Percentiles rank a stretch among this genome's conserved stretches.
Conservation (phyloP, 2,329 filamentous ascomycete species). For the Lachnellula occidentalis region DNA sequence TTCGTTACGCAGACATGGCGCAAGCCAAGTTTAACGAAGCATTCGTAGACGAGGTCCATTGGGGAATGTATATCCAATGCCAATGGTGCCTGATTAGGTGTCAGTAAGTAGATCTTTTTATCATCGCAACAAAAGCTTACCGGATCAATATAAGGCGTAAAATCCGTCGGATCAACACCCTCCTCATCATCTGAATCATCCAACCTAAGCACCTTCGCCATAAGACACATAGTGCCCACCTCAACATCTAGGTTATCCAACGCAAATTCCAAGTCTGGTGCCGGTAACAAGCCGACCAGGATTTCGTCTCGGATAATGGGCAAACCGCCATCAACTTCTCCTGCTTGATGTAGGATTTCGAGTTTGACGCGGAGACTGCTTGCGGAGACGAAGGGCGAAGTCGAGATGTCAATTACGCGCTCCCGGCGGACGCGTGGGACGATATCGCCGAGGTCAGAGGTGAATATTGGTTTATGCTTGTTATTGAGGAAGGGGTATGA, state of each 20-base stretch:
- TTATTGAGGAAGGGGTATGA: constrained; percentile 97
- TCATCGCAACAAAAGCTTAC: constrained; percentile 38
- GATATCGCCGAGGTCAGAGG: constrained; percentile 81
- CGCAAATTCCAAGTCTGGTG: constrained; percentile 88
- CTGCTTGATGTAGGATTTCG: constrained; percentile 72
- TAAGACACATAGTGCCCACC: constrained; percentile 68
- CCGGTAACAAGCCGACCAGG: constrained; percentile 86
- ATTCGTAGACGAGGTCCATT: constrained; percentile 94
- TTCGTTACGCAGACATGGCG: constrained; percentile 86
- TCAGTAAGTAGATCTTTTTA: not conserved
- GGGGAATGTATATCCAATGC: constrained; percentile 83
- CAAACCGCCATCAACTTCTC: constrained; percentile 87
- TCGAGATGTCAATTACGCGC: constrained; percentile 82
- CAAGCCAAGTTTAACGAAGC: constrained; percentile 88
- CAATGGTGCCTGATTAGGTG: constrained; percentile 60
- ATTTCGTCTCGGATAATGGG: constrained; percentile 76
- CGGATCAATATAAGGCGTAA: constrained; percentile 87
- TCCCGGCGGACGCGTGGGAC: constrained; percentile 69
- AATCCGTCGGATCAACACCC: constrained; percentile 66
- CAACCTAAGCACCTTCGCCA: constrained; percentile 62
- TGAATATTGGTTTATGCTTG: constrained; percentile 88
- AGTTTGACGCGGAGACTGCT: constrained; percentile 73
- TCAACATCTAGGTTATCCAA: constrained; percentile 80
- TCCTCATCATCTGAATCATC: constrained; percentile 58
- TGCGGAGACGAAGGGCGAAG: constrained; percentile 74